Evolutionary conservation across 768 basidiomycete species (phyloP), one percentile per base, ranked within the genome.

Genomic region (Lyophyllum decastes): DNA sequence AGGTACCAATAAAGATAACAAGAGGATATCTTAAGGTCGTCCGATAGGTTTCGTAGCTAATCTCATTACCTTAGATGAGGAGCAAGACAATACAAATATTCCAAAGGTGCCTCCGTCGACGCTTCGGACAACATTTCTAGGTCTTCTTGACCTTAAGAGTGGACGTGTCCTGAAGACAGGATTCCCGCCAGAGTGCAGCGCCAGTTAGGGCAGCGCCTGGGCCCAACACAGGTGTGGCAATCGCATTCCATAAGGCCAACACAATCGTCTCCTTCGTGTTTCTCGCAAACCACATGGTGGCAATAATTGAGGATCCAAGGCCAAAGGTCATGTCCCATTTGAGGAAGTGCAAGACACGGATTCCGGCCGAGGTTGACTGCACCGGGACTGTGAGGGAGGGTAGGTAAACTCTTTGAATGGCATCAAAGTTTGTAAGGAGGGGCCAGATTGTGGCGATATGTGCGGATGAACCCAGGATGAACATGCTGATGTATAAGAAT

Each of bases 161-260:
- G 3, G 21, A 7, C 19, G 51, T 54, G 22, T 12, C 26, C n/a
- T 62, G 44, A 2, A 64, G 59, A 2, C 46, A 48, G 1, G 70
- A 66, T 64, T 86, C 83, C 56, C 81, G 73, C 81, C 81, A 83
- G 46, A 84, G 66, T 27, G 78, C 72, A 2, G 78, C 71, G 2
- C 76, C 82, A 19, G 74, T 69, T 27, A 84, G 66, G 1, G 82
- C 78, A 40, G 84, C 83, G 10, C 83, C 81, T 4, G 81, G 83
- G 2, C 84, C 84, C 22, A 83, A 35, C 7, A 76, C 26, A 4
- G 76, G 70, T 7, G 73, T 73, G 7, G 76, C 75, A n/a, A 79
- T 21, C 0, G 67, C 52, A 61, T 79, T 73, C 82, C 83, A 85
- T 8, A 69, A 55, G 22, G 76, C 26, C 19, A 85, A 67, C 16